phyloP scores from a whole-genome alignment of 2,329 filamentous ascomycete species.

The Dothideomycetes sp. region DNA sequence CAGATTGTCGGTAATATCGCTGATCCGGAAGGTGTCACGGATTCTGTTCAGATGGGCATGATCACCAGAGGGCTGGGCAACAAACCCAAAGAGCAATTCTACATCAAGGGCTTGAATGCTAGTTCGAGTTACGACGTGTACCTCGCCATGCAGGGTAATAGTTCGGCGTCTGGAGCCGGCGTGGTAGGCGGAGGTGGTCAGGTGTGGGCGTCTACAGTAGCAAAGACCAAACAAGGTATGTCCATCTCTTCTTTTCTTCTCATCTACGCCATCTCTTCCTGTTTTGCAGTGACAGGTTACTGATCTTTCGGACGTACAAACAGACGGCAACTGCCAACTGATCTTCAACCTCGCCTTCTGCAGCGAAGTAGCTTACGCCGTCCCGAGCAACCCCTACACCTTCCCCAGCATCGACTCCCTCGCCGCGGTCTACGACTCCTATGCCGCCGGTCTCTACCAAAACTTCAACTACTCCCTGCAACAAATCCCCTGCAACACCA shows the following conservation, averaged over 20 bases:
- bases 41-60: conserved; percentile 44
- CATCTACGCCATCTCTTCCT: too few relatives aligned
- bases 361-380: conserved; percentile 77
- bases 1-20: conserved; percentile 42
- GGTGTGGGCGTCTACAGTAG: conserved; percentile 62
- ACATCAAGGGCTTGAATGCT: conserved; percentile 61
- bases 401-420: conserved; percentile 52
- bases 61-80: conserved; percentile 55
- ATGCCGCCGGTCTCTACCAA: conserved; percentile 56
- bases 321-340: conserved; percentile 72
- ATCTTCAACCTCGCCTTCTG: conserved; percentile 85
- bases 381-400: conserved; percentile 63
- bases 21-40: conserved; percentile 26
- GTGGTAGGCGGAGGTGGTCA: conserved; percentile 61
- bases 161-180: conserved; percentile 41
- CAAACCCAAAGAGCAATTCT: conserved; percentile 78
- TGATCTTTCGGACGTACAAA: too few relatives aligned
- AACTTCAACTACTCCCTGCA: conserved; percentile 74
- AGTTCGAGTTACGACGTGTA: conserved; percentile 64
- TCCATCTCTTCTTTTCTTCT: conserved; percentile 4
- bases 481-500: conserved; percentile 76
- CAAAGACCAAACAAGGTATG: conserved; percentile 67
- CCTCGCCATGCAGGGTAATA: conserved; percentile 50
- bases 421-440: conserved; percentile 64
- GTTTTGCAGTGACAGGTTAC: too few relatives aligned